Conservation (phyloP, 1,284 basidiomycete species). For the Melampsora larici-populina region DNA sequence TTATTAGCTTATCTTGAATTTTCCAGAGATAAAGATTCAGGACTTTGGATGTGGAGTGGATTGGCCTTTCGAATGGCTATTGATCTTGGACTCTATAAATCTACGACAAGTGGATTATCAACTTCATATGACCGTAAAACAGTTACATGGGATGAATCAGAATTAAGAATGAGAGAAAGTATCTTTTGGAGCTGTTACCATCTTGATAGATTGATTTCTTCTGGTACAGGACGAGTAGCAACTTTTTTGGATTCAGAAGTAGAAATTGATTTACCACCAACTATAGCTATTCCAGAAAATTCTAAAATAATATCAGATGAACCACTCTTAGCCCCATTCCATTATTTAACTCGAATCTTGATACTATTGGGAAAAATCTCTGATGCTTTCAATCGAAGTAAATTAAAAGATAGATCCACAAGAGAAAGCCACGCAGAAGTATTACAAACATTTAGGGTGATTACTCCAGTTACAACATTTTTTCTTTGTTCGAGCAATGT, state of each 20-base stretch:
- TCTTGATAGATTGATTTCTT: slow-evolving; percentile 44
- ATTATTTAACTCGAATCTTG: slow-evolving; percentile 39
- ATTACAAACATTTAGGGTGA: no score
- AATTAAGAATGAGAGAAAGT: slow-evolving; percentile 24
- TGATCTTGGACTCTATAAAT: slow-evolving; percentile 44
- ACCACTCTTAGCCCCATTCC: slow-evolving; percentile 41
- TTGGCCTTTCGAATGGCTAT: slow-evolving; percentile 42
- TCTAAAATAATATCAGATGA: slow-evolving; percentile 7
- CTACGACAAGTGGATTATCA: background rate
- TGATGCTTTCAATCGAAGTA: slow-evolving; percentile 41
- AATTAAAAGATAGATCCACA: background rate
- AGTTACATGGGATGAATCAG: background rate
- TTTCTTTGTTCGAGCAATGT: no score
- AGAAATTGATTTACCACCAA: slow-evolving; percentile 24
- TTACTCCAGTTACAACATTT: no score
- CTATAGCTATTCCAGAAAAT: background rate
- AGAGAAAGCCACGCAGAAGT: no score
- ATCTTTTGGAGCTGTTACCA: slow-evolving; percentile 42
- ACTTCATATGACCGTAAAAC: background rate
- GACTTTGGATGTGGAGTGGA: slow-evolving; percentile 43
- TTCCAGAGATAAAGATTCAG: slow-evolving; percentile 37
- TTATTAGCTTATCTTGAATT: slow-evolving; percentile 44
- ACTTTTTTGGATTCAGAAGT: slow-evolving; percentile 43
- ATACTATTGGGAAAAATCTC: slow-evolving; percentile 43
- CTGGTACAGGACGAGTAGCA: slow-evolving; percentile 40